Conservation (phyloP, 441 rosid species). For the Gossypium gossypioides region DNA sequence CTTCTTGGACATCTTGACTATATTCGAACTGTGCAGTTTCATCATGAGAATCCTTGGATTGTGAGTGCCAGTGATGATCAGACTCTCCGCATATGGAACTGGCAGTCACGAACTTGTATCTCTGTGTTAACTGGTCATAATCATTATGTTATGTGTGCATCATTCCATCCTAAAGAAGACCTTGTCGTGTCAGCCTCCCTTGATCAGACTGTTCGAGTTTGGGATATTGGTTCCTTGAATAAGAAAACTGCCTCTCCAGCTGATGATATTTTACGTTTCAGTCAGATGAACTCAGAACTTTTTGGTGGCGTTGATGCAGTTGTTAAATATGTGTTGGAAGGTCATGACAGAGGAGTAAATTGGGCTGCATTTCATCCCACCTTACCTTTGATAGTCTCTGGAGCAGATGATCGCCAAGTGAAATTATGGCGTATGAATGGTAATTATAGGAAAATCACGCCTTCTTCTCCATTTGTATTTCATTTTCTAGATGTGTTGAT, state of each 20-base stretch:
- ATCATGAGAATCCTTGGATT: constrained; percentile 86
- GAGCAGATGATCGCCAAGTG: constrained; percentile 88
- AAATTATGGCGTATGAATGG: constrained; percentile 91
- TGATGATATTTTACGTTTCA: constrained; percentile 69
- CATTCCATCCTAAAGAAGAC: constrained; percentile 86
- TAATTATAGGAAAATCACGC: constrained; percentile 15
- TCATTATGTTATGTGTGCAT: constrained; percentile 93
- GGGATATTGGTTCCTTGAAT: constrained; percentile 82
- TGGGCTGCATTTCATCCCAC: constrained; percentile 93
- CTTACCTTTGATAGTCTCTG: constrained; percentile 77
- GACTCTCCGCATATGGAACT: constrained; percentile 83
- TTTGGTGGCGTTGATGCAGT: constrained; percentile 85
- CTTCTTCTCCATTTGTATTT: neutral
- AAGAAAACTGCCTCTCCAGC: constrained; percentile 79
- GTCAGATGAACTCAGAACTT: constrained; percentile 76
- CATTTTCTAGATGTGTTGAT: neutral
- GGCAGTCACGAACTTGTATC: constrained; percentile 83
- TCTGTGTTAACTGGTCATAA: constrained; percentile 82
- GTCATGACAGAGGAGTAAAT: constrained; percentile 88
- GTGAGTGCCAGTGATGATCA: constrained; percentile 93
- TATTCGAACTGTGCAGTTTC: constrained; percentile 81
- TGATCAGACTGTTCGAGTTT: constrained; percentile 88
- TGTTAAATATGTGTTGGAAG: constrained; percentile 89
- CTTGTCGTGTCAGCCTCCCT: constrained; percentile 83
- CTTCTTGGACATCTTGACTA: constrained; percentile 89